Evolutionary conservation across 2,329 filamentous ascomycete genomes (phyloP).

Genomic region (Eutypa lata): DNA sequence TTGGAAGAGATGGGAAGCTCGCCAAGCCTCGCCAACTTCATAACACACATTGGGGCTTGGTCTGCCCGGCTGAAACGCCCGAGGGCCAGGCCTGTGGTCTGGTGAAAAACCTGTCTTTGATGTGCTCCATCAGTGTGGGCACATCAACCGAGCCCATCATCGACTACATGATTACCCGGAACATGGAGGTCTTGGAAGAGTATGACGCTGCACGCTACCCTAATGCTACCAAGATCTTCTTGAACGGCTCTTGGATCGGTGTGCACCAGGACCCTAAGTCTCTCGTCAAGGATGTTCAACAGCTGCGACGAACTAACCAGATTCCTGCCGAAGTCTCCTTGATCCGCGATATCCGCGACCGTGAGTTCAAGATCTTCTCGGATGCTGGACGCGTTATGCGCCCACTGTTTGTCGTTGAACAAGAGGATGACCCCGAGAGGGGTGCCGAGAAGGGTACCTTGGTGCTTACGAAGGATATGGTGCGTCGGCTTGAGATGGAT

Average conservation of each 20-base stretch:
- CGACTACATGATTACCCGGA: constrained; percentile 91
- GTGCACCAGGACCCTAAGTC: constrained; percentile 86
- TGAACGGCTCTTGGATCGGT: constrained; percentile 98
- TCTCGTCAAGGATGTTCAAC: constrained; percentile 74
- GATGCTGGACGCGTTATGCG: constrained; percentile 94
- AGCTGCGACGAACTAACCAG: constrained; percentile 74
- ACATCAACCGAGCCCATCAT: constrained; percentile 86
- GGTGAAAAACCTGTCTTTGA: constrained; percentile 95
- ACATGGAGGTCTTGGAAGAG: constrained; percentile 96
- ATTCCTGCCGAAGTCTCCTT: constrained; percentile 92
- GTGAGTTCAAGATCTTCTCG: constrained; percentile 98
- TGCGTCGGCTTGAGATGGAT: constrained; percentile 72
- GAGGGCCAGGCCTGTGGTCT: constrained; percentile 98
- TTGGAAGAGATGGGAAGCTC: constrained; percentile 95
- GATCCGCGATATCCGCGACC: constrained; percentile 91
- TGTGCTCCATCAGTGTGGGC: constrained; percentile 97
- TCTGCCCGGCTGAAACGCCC: constrained; percentile 95
- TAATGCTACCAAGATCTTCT: constrained; percentile 94
- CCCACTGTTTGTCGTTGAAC: constrained; percentile 90
- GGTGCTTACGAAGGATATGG: constrained; percentile 78
- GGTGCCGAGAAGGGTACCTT: constrained; percentile 62
- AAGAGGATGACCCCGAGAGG: constrained; percentile 70
- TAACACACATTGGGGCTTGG: constrained; percentile 97
- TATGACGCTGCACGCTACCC: constrained; percentile 84
- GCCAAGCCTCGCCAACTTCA: constrained; percentile 97